Evolutionary conservation across 176 grass and related monocot genomes (phyloP).

Genomic region (Dactylis glomerata): DNA sequence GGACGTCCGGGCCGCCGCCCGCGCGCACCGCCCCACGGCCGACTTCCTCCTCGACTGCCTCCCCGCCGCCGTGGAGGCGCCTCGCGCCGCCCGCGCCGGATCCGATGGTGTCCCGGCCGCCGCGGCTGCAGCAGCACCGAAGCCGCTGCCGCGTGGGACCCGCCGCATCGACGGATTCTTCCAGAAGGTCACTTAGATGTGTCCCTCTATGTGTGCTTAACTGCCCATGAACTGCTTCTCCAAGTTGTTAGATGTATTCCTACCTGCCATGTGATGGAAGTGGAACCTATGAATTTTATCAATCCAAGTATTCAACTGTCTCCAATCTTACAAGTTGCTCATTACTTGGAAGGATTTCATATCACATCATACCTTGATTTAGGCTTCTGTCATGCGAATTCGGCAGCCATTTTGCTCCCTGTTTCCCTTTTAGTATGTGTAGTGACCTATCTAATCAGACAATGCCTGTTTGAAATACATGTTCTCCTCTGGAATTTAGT

Average conservation of each 20-base stretch:
- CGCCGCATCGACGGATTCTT: conserved; percentile 84
- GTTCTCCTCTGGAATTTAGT: background rate
- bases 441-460: background rate
- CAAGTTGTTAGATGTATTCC: background rate
- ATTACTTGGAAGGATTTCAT: too few species aligned
- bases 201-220: background rate
- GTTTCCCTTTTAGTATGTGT: background rate
- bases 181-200: conserved; percentile 46
- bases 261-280: conserved; percentile 4
- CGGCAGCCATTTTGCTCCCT: background rate
- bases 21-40: conserved; percentile 59
- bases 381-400: background rate
- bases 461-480: background rate
- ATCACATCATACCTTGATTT: background rate
- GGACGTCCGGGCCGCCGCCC: conserved; percentile 57
- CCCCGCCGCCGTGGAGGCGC: conserved; percentile 25
- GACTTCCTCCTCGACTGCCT: conserved; percentile 89
- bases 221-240: background rate
- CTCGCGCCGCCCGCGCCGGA: conserved; percentile 11
- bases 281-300: conserved; percentile 22
- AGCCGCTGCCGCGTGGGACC: conserved; percentile 66
- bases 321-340: background rate
- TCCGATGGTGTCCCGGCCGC: background rate
- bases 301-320: background rate
- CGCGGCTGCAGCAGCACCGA: background rate